Evolutionary conservation across 2,329 filamentous ascomycete species (phyloP), one percentile per base, ranked within the genome.

Genomic region (Alternaria tenuissima): DNA sequence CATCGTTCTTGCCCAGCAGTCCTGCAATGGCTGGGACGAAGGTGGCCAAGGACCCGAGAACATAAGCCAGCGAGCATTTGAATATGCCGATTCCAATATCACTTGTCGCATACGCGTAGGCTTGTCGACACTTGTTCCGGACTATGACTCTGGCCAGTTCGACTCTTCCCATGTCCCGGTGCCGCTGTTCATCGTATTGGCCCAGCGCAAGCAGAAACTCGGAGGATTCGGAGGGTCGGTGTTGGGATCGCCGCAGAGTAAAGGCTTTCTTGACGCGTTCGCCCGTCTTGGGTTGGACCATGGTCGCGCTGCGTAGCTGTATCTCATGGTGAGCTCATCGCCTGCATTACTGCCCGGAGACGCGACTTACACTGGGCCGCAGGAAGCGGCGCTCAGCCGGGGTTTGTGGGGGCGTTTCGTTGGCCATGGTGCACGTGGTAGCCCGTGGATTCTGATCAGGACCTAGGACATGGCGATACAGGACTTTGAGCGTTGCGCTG

Each of bases 11-110:
- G 11, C 94, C 94, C 16, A 97, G 83, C 57, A 93, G 87, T 7
- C 84, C 81, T 16, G 93, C 89, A 57, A 97, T 84, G 3, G 86
- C 85, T 3, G 89, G 87, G 63, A 92, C 89, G 70, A 97, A 95
- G 0, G 94, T 97, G 36, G 90, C 93, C 78, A 96, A 82, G 68
- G 92, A 96, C 18, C 92, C 94, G 34, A 97, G 79, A 4, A 96
- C 82, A 79, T 97, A 97, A 44, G 94, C 94, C 62, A 97, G 80
- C 32, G 93, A 94, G 82, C 93, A 97, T 80, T 97, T 97, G 71
- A 97, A 81, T 54, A 97, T 91, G 39, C 89, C 91, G 60, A 89
- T 89, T 6, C 93, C 94, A 34, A 87, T 89, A 34, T 90, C 88
- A 0, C 93, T 94, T 38, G 85, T 82, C 7, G 89, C 73, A 83